Evolutionary conservation across 2,329 filamentous ascomycete genomes (phyloP).

Genomic region (Trichophyton rubrum): DNA sequence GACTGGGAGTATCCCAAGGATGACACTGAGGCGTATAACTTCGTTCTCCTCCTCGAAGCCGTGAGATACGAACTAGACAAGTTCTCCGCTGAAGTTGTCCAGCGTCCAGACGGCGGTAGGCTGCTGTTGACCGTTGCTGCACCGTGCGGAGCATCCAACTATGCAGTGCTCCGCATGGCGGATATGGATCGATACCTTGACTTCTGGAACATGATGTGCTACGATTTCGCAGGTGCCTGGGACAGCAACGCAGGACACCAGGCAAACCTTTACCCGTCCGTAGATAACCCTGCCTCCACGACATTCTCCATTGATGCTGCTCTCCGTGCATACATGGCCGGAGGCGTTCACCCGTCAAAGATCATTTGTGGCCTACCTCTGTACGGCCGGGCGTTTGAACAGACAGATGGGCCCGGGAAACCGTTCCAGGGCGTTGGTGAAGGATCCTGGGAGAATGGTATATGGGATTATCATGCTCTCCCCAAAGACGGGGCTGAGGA

Average conservation of each 20-base stretch:
- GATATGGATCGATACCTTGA: slow-evolving; percentile 39
- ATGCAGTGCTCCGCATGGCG: slow-evolving; percentile 31
- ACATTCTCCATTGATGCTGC: slow-evolving; percentile 67
- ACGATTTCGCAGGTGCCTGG: slow-evolving; percentile 82
- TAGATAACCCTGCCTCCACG: slow-evolving; percentile 48
- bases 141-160: slow-evolving; percentile 32
- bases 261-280: slow-evolving; percentile 59
- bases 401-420: slow-evolving; percentile 61
- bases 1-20: slow-evolving; percentile 33
- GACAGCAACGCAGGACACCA: slow-evolving; percentile 61
- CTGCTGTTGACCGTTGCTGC: slow-evolving; percentile 38
- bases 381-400: slow-evolving; percentile 75
- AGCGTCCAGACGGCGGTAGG: slow-evolving; percentile 27
- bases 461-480: slow-evolving; percentile 80
- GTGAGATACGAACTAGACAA: slow-evolving; percentile 20
- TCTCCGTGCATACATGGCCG: slow-evolving; percentile 55
- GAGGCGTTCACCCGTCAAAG: slow-evolving; percentile 55
- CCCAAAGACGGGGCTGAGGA: slow-evolving; percentile 55
- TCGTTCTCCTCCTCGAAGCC: slow-evolving; percentile 26
- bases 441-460: slow-evolving; percentile 72
- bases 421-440: slow-evolving; percentile 60
- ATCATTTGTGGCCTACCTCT: slow-evolving; percentile 84
- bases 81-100: slow-evolving; percentile 5
- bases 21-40: slow-evolving; percentile 23
- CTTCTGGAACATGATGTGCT: slow-evolving; percentile 59